Evolutionary conservation across 2,329 filamentous ascomycete genomes (phyloP).

Genomic region (Cordyceps cicadae): DNA sequence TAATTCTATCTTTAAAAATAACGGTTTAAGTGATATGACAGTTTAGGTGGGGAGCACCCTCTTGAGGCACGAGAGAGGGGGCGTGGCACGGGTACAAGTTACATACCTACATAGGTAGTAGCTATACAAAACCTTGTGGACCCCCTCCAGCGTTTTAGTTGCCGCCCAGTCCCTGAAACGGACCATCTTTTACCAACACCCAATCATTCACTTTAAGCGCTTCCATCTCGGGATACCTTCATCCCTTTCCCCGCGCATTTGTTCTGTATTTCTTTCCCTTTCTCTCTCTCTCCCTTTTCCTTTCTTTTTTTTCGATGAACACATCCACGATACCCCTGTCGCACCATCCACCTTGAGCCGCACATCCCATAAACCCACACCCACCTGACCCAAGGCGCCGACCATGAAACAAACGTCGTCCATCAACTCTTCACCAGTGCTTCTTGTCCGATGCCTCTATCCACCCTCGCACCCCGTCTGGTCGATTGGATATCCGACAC

Average conservation of each 20-base stretch:
- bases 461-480: background rate
- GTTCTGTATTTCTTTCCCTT: background rate
- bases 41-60: too few species aligned
- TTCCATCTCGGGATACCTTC: conserved; percentile 8
- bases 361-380: conserved; percentile 1
- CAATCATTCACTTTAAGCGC: conserved; percentile 9
- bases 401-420: conserved; percentile 19
- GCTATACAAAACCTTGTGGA: background rate
- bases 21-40: too few species aligned
- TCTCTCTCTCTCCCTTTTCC: background rate
- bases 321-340: background rate
- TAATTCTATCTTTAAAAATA: too few species aligned
- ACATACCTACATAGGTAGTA: too few species aligned
- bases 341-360: background rate
- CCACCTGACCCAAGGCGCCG: conserved; percentile 16
- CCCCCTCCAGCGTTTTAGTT: background rate
- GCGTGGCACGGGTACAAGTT: too few species aligned
- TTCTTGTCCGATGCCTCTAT: background rate
- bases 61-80: too few species aligned
- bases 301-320: background rate
- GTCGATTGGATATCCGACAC: background rate
- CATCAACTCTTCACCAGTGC: conserved; percentile 7
- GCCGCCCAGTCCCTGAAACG: conserved; percentile 8
- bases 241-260: background rate
- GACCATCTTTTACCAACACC: background rate